Percentiles rank a stretch among this genome's conserved stretches.
Conservation (phyloP, 768 basidiomycete genomes). For the Tremella fuciformis region DNA sequence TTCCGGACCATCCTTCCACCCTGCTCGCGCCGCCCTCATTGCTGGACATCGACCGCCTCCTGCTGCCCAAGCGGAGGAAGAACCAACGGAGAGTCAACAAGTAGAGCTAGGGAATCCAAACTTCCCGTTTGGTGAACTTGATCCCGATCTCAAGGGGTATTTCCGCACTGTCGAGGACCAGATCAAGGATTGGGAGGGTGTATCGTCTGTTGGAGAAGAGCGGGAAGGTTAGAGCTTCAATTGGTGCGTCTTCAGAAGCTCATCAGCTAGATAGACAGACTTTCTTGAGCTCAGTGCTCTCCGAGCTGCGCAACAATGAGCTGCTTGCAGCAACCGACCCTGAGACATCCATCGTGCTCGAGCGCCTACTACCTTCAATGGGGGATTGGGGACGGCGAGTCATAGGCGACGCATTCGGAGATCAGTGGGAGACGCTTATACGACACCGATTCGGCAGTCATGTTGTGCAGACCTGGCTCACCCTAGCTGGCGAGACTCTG, state of each 20-base stretch:
- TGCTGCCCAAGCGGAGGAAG: constrained; percentile 5
- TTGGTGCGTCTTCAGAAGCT: constrained; percentile 1
- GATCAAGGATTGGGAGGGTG: constrained; percentile 76
- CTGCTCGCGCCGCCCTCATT: constrained; percentile 34
- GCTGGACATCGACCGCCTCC: constrained; percentile 3
- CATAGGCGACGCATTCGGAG: constrained; percentile 78
- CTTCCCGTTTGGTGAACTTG: constrained; percentile 85
- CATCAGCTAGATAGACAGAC: constrained; percentile 62
- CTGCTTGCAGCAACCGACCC: constrained; percentile 87
- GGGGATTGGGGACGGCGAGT: constrained; percentile 93
- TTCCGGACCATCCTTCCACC: constrained; percentile 37
- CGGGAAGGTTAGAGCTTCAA: constrained; percentile 51
- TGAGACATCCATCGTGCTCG: constrained; percentile 84
- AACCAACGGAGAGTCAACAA: constrained; percentile 17
- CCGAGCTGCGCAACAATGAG: constrained; percentile 83
- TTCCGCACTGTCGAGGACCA: constrained; percentile 84
- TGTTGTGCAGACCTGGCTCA: constrained; percentile 86
- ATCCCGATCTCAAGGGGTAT: constrained; percentile 87
- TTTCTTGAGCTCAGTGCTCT: constrained; percentile 76
- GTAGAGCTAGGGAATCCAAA: constrained; percentile 54
- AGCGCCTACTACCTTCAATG: constrained; percentile 87
- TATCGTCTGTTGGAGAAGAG: constrained; percentile 50
- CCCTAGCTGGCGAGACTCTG: constrained; percentile 53
- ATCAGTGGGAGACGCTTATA: constrained; percentile 67
- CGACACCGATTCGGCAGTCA: constrained; percentile 89